phyloP scores from a whole-genome alignment of 371 early-diverging fungal species.

The Scutellospora calospora region DNA sequence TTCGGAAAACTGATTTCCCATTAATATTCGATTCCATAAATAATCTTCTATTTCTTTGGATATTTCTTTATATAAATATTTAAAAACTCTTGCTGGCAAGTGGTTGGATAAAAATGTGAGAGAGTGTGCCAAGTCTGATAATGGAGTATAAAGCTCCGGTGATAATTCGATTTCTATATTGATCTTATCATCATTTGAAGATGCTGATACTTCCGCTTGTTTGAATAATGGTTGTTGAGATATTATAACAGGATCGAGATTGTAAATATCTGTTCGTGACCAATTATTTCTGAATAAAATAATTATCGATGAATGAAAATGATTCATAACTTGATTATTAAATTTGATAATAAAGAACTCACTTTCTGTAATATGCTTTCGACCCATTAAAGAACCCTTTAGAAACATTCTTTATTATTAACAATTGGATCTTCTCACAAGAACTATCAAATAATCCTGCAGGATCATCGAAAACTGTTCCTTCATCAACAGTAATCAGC shows the following conservation, averaged over 20 bases:
- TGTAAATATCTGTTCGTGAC: constrained; percentile 47
- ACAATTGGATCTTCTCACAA: constrained; percentile 58
- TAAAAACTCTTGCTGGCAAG: constrained; percentile 60
- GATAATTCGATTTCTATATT: constrained; percentile 60
- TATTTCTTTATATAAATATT: constrained; percentile 56
- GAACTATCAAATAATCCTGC: constrained; percentile 54
- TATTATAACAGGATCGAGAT: not conserved
- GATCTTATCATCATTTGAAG: not conserved
- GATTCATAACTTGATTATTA: not conserved
- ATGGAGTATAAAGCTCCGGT: constrained; percentile 66
- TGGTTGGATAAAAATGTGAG: constrained; percentile 57
- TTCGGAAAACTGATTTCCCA: constrained; percentile 65
- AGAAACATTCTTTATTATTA: constrained; percentile 62
- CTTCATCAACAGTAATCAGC: constrained; percentile 48
- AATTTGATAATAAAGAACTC: not conserved
- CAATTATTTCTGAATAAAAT: constrained; percentile 44
- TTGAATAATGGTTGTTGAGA: not conserved
- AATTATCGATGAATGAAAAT: not conserved
- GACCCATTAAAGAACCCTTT: constrained; percentile 67
- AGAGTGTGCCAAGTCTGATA: constrained; percentile 60
- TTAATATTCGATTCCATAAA: constrained; percentile 66
- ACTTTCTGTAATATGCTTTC: constrained; percentile 69
- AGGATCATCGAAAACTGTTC: constrained; percentile 60
- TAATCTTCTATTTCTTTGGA: constrained; percentile 68
- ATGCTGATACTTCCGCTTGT: not conserved